Base-by-base conservation (phyloP, 2,329 filamentous ascomycete genomes). In the Immersiporthe knoxdaviesiana region DNA sequence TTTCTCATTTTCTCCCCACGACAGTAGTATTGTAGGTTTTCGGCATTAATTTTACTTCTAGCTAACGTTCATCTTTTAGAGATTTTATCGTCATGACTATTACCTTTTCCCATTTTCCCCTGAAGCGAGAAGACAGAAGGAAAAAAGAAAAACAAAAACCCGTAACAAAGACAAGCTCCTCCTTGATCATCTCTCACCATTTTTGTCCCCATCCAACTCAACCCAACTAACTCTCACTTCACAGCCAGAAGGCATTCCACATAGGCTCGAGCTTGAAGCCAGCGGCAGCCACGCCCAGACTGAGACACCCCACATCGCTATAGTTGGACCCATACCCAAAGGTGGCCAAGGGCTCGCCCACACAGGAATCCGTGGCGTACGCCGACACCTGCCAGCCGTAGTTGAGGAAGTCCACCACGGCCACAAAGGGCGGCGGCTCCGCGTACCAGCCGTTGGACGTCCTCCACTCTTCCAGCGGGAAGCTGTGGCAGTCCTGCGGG, bases 161-260 rank as follows among this genome's bases (percentile, higher is more conserved):
- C 6, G 3, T 8, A 30, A 3, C 11, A 6, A 56, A 30, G 24
- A 30, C 24, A 56, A 5, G 27, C 12, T 56, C 16, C 44, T n/a
- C 10, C 7, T 11, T 10, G 7, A 2, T 47, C 21, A 21, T n/a
- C 18, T n/a, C 52, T 11, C 14, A 18, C 16, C 14, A 18, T 8
- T 18, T 30, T 5, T 16, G 5, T 8, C 52, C 24, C 32, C 24
- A 21, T 30, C 18, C 52, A 35, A 35, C 35, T 24, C 14, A 12
- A 14, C 27, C 14, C 4, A 3, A 12, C 47, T 14, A 27, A 16
- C 50, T 16, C 5, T n/a, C n/a, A 12, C 50, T 24, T 56, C 52
- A 47, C 54, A 66, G 41, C 67, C 59, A 62, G 16, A 62, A 60
- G n/a, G 64, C 63, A 47, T 61, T 65, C 63, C 63, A 65, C 63